These are phyloP conservation scores for Blastomyces parvus DNA, from an alignment of 2,329 filamentous ascomycete species.

Conservation along the genomic window DNA sequence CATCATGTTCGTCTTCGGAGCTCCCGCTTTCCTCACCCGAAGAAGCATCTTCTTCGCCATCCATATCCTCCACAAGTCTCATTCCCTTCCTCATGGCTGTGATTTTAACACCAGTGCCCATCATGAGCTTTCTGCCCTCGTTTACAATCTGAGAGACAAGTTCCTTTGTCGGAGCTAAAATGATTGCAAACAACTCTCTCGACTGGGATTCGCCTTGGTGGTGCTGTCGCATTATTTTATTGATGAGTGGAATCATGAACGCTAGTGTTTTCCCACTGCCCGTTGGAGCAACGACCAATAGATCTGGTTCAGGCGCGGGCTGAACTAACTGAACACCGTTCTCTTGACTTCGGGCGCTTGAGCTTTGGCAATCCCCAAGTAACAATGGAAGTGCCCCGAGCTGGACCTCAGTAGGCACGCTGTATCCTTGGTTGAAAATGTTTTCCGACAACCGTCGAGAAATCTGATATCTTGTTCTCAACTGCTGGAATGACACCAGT, in stretches of 20 bases:
- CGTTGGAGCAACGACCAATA: conserved; percentile 83
- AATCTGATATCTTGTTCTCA: conserved; percentile 63
- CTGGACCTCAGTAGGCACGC: conserved; percentile 85
- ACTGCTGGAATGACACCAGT: conserved; percentile 63
- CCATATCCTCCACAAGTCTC: conserved; percentile 48
- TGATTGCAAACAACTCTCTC: conserved; percentile 56
- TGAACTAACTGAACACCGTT: conserved; percentile 17
- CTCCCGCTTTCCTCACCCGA: conserved; percentile 32
- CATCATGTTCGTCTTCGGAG: conserved; percentile 26
- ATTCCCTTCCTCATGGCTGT: conserved; percentile 80
- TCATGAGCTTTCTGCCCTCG: conserved; percentile 72
- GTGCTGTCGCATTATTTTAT: conserved; percentile 54
- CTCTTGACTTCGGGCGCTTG: conserved; percentile 25
- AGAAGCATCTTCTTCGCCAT: conserved; percentile 32
- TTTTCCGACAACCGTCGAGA: conserved; percentile 67
- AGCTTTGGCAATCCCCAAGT: conserved; percentile 43
- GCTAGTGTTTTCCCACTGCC: conserved; percentile 94
- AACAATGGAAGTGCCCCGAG: conserved; percentile 75
- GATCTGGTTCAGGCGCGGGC: conserved; percentile 49
- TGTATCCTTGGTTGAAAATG: conserved; percentile 72
- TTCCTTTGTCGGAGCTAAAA: conserved; percentile 72
- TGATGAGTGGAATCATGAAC: conserved; percentile 79
- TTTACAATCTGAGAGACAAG: conserved; percentile 70
- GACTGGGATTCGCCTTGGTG: conserved; percentile 41
- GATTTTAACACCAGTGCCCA: conserved; percentile 68